These are phyloP conservation scores for Cunninghamia lanceolata DNA, from an alignment of 75 land plant species.

Conservation along the genomic window DNA sequence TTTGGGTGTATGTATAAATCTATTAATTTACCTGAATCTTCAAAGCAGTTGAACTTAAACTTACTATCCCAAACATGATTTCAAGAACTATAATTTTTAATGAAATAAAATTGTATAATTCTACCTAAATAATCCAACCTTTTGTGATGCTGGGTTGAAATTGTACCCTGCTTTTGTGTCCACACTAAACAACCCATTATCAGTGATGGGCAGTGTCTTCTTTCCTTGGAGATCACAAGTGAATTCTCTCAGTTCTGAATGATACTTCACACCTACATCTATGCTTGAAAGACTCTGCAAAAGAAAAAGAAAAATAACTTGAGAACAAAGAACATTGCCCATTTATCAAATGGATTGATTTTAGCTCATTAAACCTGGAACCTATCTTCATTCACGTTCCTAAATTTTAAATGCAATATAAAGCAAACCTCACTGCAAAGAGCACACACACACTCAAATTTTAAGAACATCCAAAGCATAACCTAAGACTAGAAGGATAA, in stretches of 20 bases:
- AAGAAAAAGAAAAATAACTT: conserved; percentile 7
- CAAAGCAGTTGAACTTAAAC: background rate
- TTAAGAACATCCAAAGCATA: background rate
- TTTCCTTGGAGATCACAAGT: conserved; percentile 46
- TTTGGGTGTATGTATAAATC: background rate
- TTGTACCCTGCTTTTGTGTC: conserved; percentile 46
- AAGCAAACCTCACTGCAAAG: background rate
- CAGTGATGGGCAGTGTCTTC: conserved; percentile 44
- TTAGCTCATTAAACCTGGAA: background rate
- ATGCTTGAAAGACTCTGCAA: conserved; percentile 41
- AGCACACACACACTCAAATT: background rate
- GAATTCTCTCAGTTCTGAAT: conserved; percentile 33
- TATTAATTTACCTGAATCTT: background rate
- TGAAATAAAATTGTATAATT: background rate
- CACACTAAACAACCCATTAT: conserved; percentile 41
- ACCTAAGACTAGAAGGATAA: background rate
- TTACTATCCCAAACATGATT: background rate
- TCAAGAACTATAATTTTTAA: background rate
- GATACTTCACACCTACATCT: conserved; percentile 47
- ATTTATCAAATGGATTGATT: background rate
- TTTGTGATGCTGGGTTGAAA: conserved; percentile 39
- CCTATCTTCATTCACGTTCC: background rate
- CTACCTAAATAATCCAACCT: conserved; percentile 20
- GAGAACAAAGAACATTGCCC: background rate
- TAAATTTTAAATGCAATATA: background rate